phyloP scores from a whole-genome alignment of 352 stramenopile genomes.

The Globisporangium okanoganense region DNA sequence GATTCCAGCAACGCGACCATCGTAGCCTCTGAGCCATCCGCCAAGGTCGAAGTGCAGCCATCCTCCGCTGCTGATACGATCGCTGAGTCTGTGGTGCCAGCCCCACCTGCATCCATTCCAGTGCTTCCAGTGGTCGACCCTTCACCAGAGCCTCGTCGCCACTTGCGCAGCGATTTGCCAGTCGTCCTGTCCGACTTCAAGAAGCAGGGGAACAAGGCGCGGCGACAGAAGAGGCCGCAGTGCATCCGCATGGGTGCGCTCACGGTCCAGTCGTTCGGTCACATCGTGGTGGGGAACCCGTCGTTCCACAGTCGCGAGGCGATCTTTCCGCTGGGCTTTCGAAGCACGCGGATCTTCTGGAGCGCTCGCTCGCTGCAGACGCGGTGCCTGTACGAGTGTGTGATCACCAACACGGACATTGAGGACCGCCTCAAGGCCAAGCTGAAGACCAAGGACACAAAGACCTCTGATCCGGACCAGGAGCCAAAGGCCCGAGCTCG shows the following conservation, averaged over 20 bases:
- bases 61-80: neutral
- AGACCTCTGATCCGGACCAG: neutral
- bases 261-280: slow-evolving; percentile 75
- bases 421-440: slow-evolving; percentile 35
- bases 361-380: slow-evolving; percentile 47
- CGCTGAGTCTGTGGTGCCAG: neutral
- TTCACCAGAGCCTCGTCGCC: slow-evolving; percentile 31
- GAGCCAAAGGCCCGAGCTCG: slow-evolving; percentile 15
- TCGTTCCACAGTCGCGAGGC: slow-evolving; percentile 86
- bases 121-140: slow-evolving; percentile 52
- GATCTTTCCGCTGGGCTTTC: slow-evolving; percentile 88
- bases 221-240: slow-evolving; percentile 39
- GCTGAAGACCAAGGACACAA: neutral
- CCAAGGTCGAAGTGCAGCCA: neutral
- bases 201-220: slow-evolving; percentile 48
- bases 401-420: slow-evolving; percentile 77
- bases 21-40: neutral
- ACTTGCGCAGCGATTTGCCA: slow-evolving; percentile 43
- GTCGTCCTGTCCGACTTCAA: slow-evolving; percentile 44
- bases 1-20: neutral
- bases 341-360: slow-evolving; percentile 93
- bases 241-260: slow-evolving; percentile 76
- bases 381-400: slow-evolving; percentile 90
- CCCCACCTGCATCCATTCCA: neutral
- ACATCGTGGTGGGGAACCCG: slow-evolving; percentile 71